Evolutionary conservation across 345 rosid genomes (phyloP).

Genomic region (Brassica rapa): DNA sequence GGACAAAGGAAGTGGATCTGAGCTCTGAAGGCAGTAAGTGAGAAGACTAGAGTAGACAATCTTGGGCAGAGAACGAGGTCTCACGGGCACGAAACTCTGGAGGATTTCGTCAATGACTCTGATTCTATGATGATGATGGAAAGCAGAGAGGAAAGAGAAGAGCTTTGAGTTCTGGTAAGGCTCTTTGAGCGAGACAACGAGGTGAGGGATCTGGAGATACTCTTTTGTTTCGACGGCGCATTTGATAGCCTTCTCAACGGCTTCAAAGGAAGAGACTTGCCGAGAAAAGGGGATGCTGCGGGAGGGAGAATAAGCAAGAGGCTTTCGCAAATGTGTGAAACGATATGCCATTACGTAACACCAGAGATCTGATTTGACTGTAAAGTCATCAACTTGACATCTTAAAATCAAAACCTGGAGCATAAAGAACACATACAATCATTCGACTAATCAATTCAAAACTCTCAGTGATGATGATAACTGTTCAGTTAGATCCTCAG

Average conservation of each 20-base stretch:
- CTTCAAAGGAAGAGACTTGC: slow-evolving; percentile 44
- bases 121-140: slow-evolving; percentile 46
- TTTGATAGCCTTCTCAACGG: slow-evolving; percentile 55
- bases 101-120: slow-evolving; percentile 63
- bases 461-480: background rate
- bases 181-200: slow-evolving; percentile 48
- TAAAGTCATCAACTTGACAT: slow-evolving; percentile 1
- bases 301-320: slow-evolving; percentile 26
- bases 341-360: slow-evolving; percentile 36
- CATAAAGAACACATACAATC: slow-evolving; percentile 1
- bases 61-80: slow-evolving; percentile 58
- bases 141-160: slow-evolving; percentile 65
- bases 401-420: slow-evolving; percentile 19
- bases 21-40: slow-evolving; percentile 59
- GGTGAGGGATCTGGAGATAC: slow-evolving; percentile 62
- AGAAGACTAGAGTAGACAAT: slow-evolving; percentile 65
- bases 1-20: slow-evolving; percentile 61
- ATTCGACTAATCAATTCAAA: slow-evolving; percentile 2
- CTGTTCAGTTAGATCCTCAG: background rate
- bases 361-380: background rate
- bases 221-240: slow-evolving; percentile 57
- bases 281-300: slow-evolving; percentile 25
- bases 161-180: slow-evolving; percentile 51
- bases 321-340: slow-evolving; percentile 27
- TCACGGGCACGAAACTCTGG: slow-evolving; percentile 55